Evolutionary conservation across 805 yeast species (phyloP), one percentile per base, ranked within the genome.

Genomic region (Debaryomyces tyrocola): DNA sequence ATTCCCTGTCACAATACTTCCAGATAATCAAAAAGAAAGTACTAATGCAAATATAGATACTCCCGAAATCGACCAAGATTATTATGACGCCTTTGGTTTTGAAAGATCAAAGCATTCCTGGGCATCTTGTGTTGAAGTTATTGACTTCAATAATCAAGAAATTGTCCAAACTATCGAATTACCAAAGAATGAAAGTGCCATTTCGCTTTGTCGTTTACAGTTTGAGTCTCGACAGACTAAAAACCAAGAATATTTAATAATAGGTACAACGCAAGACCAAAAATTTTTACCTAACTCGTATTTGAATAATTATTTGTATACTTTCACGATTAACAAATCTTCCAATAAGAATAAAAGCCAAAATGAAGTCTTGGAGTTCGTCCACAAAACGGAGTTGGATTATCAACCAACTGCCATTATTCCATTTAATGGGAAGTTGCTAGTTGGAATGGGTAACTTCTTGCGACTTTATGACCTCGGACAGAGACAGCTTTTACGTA

Each of bases 401-500:
- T 67, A 57, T 6, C 66, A 70, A 2, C 79, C 82, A 0, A 51
- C 72, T 24, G 71, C 86, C 0, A 54, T 91, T 60, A 53, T 62
- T 1, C 65, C 70, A 9, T 89, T 88, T 60, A 54, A 66, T 12
- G 87, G 84, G 0, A 74, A 73, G 49, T 59, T 90, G 1, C 62
- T 90, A 1, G 84, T 78, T 1, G 91, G 88, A 0, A 54, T 80
- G 41, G 77, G 74, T 0, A 70, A 75, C 37, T 62, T 65, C 41
- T 54, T 92, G 40, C 66, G 87, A 31, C 53, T 87, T 7, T 90
- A 78, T 59, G 91, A 84, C 21, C 51, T 90, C 24, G 99, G 99
- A 1, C 74, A 75, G 55, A 87, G 85, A 52, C 97, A 91, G 58
- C 69, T 92, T 33, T 69, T 94, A 46, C 76, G 85, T 46, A 89